Conservation (phyloP, 2,329 filamentous ascomycete genomes). For the Beauveria bassiana region DNA sequence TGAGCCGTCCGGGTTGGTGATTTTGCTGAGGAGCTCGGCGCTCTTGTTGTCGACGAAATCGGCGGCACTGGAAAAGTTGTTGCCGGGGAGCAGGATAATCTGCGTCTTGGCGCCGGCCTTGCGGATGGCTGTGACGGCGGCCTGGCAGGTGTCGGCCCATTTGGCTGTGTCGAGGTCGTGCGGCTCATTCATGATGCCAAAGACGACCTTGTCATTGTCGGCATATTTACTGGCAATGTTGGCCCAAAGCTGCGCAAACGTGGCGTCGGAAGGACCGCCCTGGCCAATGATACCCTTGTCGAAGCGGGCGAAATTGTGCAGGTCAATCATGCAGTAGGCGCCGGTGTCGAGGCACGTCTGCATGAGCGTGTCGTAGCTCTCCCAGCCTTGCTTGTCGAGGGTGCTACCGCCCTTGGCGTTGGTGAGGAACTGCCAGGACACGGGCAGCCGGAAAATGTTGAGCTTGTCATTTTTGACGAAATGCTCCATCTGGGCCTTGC, state of each 20-base stretch:
- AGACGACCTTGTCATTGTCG: slow-evolving; percentile 44
- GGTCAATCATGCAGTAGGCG: slow-evolving; percentile 51
- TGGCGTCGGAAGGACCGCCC: slow-evolving; percentile 51
- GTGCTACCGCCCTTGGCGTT: slow-evolving; percentile 41
- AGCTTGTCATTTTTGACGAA: slow-evolving; percentile 43
- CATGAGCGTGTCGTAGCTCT: slow-evolving; percentile 46
- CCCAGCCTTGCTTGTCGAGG: slow-evolving; percentile 40
- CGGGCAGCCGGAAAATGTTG: slow-evolving; percentile 42
- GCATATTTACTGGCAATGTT: slow-evolving; percentile 52
- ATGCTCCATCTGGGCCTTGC: slow-evolving; percentile 43
- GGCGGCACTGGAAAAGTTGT: slow-evolving; percentile 46
- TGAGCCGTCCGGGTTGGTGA: slow-evolving; percentile 53
- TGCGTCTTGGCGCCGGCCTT: slow-evolving; percentile 54
- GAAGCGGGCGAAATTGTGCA: slow-evolving; percentile 54
- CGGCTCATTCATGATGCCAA: slow-evolving; percentile 65
- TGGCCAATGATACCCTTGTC: slow-evolving; percentile 57
- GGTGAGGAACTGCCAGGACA: slow-evolving; percentile 51
- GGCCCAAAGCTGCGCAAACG: slow-evolving; percentile 52
- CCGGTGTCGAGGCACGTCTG: slow-evolving; percentile 49
- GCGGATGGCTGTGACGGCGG: slow-evolving; percentile 57
- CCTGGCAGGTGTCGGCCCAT: slow-evolving; percentile 56
- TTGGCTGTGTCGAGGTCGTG: slow-evolving; percentile 48
- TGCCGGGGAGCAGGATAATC: slow-evolving; percentile 58
- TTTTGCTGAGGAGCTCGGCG: slow-evolving; percentile 40
- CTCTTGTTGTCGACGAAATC: slow-evolving; percentile 41